A percentile compares a stretch with the other conserved stretches of the same genome.
Conservation (phyloP, 257 asterid species). For the Jaltomata sinuosa region DNA sequence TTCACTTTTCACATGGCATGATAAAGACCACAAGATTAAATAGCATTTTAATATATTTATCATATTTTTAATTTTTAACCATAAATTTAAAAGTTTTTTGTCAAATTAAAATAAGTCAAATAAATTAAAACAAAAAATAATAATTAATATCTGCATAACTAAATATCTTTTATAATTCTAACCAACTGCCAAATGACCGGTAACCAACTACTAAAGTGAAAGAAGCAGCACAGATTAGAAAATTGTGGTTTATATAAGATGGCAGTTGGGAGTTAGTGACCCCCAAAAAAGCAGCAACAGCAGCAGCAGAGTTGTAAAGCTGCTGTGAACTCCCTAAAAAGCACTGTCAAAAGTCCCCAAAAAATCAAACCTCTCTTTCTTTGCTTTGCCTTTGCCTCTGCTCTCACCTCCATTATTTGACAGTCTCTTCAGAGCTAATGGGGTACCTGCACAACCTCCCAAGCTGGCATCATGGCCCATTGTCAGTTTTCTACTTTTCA, state of each 20-base stretch:
- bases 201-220: too few relatives aligned
- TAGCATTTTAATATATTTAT: too few relatives aligned
- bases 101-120: too few relatives aligned
- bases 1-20: too few relatives aligned
- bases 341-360: background rate
- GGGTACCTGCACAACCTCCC: constrained; percentile 15
- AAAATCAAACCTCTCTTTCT: background rate
- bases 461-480: constrained; percentile 44
- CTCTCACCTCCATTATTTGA: constrained; percentile 9
- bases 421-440: constrained; percentile 1
- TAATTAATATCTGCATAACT: too few relatives aligned
- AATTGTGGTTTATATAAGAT: background rate
- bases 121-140: too few relatives aligned
- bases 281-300: background rate
- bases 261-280: background rate
- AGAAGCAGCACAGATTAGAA: too few relatives aligned
- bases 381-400: background rate
- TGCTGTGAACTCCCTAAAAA: constrained; percentile 4
- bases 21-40: too few relatives aligned
- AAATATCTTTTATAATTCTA: too few relatives aligned
- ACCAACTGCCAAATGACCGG: too few relatives aligned
- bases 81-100: too few relatives aligned
- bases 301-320: constrained; percentile 3
- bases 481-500: constrained; percentile 26
- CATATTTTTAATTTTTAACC: too few relatives aligned